A percentile compares a stretch with the other conserved stretches of the same genome.
Evolutionary conservation across 208 protist genomes (phyloP).

Genomic region (Trypanosoma mega): DNA sequence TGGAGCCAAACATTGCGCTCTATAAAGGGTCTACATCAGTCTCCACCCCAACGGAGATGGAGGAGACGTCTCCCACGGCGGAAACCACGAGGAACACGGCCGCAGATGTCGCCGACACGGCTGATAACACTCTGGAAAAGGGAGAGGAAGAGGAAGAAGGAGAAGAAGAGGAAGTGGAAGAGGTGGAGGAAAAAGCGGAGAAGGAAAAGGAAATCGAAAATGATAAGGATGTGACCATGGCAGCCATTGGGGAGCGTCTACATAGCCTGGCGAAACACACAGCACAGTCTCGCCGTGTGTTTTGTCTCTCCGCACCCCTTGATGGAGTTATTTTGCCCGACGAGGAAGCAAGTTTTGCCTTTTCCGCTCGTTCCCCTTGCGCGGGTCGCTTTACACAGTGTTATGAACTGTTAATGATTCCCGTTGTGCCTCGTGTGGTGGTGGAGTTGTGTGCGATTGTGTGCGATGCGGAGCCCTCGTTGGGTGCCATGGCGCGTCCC

Average conservation of each 20-base stretch:
- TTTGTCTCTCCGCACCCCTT: conserved; percentile 59
- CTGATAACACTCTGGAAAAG: no score
- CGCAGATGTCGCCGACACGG: no score
- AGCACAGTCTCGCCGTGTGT: conserved; percentile 34
- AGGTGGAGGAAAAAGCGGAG: no score
- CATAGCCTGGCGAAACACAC: conserved; percentile 46
- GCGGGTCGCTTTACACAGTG: conserved; percentile 52
- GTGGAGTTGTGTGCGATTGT: conserved; percentile 63
- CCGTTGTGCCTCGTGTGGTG: conserved; percentile 52
- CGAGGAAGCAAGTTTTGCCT: conserved; percentile 49
- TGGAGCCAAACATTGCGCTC: conserved; percentile 20
- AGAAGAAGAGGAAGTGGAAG: no score
- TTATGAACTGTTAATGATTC: conserved; percentile 83
- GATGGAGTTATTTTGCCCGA: conserved; percentile 78
- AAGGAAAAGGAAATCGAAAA: no score
- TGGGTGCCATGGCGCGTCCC: conserved; percentile 20
- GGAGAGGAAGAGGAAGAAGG: no score
- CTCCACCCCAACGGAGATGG: no score
- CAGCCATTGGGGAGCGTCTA: conserved; percentile 5
- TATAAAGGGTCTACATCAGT: no score
- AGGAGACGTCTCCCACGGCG: no score
- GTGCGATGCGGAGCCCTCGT: conserved; percentile 12
- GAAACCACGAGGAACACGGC: no score
- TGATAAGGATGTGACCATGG: no score
- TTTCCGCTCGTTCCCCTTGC: conserved; percentile 59